Evolutionary conservation across 2,329 filamentous ascomycete genomes (phyloP).

Genomic region (Fusarium oxysporum): DNA sequence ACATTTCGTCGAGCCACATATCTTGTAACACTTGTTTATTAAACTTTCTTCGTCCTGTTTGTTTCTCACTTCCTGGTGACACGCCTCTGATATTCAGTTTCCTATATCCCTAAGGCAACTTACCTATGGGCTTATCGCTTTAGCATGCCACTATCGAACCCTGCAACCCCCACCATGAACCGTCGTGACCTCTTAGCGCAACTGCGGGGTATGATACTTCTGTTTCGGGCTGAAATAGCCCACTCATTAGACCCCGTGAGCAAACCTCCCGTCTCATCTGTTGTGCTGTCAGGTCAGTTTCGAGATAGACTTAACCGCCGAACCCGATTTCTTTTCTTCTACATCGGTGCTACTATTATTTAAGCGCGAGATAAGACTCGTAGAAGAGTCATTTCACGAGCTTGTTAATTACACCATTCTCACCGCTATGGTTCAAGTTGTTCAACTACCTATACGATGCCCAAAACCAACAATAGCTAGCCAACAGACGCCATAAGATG

Average conservation of each 20-base stretch:
- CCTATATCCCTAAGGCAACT: neutral
- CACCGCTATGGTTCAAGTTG: conserved; percentile 17
- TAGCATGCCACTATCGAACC: conserved; percentile 39
- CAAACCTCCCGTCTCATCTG: conserved; percentile 33
- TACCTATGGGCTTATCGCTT: conserved; percentile 29
- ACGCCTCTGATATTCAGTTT: neutral
- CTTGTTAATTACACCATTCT: neutral
- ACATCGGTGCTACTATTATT: neutral
- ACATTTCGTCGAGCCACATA: neutral
- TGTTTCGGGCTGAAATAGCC: conserved; percentile 30
- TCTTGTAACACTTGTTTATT: neutral
- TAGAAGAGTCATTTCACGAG: neutral
- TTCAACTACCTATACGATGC: neutral
- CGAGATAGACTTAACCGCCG: conserved; percentile 21
- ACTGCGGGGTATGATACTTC: conserved; percentile 39
- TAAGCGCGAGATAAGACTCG: neutral
- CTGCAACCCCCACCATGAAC: conserved; percentile 36
- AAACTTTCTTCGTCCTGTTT: neutral
- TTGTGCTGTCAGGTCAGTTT: conserved; percentile 18
- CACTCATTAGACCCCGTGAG: conserved; percentile 37
- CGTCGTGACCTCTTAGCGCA: conserved; percentile 41
- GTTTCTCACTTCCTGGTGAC: neutral
- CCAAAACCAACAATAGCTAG: neutral
- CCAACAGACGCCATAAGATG: neutral
- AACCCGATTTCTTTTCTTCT: conserved; percentile 2